Conservation (phyloP, 2,329 filamentous ascomycete species). For the Trichoderma endophyticum region DNA sequence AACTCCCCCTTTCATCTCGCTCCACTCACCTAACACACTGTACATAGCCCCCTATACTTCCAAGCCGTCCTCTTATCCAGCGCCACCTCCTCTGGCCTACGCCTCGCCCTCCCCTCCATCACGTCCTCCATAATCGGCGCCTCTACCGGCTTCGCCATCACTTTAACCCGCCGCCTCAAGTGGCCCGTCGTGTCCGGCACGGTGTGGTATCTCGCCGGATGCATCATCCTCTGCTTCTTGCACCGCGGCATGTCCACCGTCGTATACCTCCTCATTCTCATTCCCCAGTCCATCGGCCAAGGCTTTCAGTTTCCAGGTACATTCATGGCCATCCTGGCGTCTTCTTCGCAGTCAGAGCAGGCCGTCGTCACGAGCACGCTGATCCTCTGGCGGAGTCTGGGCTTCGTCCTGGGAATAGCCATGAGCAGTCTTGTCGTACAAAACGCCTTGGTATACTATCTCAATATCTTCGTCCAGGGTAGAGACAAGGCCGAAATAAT, state of each 20-base stretch:
- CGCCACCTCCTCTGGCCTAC: slow-evolving; percentile 69
- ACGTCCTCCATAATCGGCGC: slow-evolving; percentile 54
- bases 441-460: slow-evolving; percentile 61
- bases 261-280: slow-evolving; percentile 54
- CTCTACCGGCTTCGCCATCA: slow-evolving; percentile 60
- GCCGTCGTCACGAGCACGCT: slow-evolving; percentile 69
- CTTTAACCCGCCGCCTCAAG: slow-evolving; percentile 56
- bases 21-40: neutral
- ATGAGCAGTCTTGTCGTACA: slow-evolving; percentile 69
- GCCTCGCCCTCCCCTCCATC: slow-evolving; percentile 62
- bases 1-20: neutral
- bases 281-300: slow-evolving; percentile 55
- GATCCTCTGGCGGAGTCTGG: slow-evolving; percentile 68
- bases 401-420: slow-evolving; percentile 71
- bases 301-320: slow-evolving; percentile 64
- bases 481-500: slow-evolving; percentile 56
- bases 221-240: slow-evolving; percentile 48
- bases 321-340: slow-evolving; percentile 61
- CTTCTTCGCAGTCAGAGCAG: slow-evolving; percentile 58
- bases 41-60: slow-evolving; percentile 68
- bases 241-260: slow-evolving; percentile 48
- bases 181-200: slow-evolving; percentile 55
- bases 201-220: slow-evolving; percentile 47
- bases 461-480: slow-evolving; percentile 57
- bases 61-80: slow-evolving; percentile 69